A percentile compares a stretch with the other conserved stretches of the same genome.
Evolutionary conservation across 1,284 basidiomycete genomes (phyloP).

Genomic region (Cerrena zonata): DNA sequence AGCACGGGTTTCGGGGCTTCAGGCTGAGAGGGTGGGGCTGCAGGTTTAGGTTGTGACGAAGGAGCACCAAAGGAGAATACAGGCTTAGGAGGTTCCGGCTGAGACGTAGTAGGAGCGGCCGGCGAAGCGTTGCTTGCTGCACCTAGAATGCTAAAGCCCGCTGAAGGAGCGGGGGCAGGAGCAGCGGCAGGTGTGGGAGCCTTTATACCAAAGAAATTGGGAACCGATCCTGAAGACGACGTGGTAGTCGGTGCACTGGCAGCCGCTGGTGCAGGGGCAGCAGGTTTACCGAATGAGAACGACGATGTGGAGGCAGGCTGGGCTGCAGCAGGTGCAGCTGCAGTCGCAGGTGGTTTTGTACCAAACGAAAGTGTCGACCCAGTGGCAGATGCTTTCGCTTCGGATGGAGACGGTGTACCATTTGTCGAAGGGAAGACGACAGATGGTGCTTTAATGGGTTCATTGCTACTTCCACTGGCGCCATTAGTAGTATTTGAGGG

Average conservation of each 20-base stretch:
- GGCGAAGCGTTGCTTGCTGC: neutral
- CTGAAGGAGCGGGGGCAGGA: neutral
- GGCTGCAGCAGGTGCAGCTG: neutral
- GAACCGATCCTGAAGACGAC: neutral
- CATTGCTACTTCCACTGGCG: neutral
- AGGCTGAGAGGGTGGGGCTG: neutral
- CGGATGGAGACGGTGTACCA: no score
- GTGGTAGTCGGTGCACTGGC: neutral
- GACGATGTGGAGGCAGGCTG: neutral
- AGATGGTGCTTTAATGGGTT: neutral
- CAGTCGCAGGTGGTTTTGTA: neutral
- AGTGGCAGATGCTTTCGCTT: neutral
- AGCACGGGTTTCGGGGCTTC: neutral
- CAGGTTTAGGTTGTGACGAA: conserved; percentile 2
- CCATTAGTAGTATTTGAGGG: conserved; percentile 1
- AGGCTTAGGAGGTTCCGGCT: conserved; percentile 10
- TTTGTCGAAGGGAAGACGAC: neutral
- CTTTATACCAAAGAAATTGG: neutral
- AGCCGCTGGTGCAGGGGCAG: neutral
- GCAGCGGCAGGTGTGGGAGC: neutral
- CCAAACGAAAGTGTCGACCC: neutral
- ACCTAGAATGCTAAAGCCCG: neutral
- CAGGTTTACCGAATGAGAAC: conserved; percentile 17
- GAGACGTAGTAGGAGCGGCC: conserved; percentile 1
- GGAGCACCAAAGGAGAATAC: conserved; percentile 14